Evolutionary conservation across 2,329 filamentous ascomycete genomes (phyloP).

Genomic region (Alternaria ethzedia): DNA sequence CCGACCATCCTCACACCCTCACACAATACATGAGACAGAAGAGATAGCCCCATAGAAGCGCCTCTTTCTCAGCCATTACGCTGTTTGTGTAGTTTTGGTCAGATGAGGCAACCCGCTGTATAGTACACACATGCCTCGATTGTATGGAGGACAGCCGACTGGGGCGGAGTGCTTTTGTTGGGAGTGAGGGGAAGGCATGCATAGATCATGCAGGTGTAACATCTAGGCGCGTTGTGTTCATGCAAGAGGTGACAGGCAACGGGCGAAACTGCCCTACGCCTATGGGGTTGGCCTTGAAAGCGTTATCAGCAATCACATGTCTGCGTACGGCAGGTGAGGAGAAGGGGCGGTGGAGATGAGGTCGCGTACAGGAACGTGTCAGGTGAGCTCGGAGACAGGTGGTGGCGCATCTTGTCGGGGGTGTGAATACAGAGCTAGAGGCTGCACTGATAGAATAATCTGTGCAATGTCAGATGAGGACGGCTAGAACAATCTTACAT

Average conservation of each 20-base stretch:
- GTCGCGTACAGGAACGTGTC: background rate
- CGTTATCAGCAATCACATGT: background rate
- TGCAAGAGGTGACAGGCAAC: background rate
- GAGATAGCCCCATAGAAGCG: background rate
- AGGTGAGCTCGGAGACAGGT: background rate
- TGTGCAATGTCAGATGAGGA: constrained; percentile 2
- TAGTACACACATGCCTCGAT: background rate
- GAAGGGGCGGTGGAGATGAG: background rate
- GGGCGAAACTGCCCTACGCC: constrained; percentile 2
- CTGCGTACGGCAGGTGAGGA: constrained; percentile 1
- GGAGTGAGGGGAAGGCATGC: constrained; percentile 15
- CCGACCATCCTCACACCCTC: background rate
- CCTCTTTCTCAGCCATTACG: background rate
- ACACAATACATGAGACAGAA: background rate
- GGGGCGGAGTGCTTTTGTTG: constrained; percentile 27
- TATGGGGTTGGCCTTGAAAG: background rate
- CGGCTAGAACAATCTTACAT: constrained; percentile 3
- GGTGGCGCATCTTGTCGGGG: constrained; percentile 1
- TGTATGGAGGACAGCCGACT: constrained; percentile 15
- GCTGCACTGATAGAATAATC: background rate
- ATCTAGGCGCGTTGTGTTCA: constrained; percentile 24
- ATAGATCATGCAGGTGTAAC: constrained; percentile 26
- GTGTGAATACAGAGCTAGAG: background rate
- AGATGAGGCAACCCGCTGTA: constrained; percentile 4
- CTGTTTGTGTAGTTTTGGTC: background rate